These are phyloP conservation scores for Tuber microsphaerosporum DNA, from an alignment of 495 filamentous ascomycete genomes.

Conservation along the genomic window DNA sequence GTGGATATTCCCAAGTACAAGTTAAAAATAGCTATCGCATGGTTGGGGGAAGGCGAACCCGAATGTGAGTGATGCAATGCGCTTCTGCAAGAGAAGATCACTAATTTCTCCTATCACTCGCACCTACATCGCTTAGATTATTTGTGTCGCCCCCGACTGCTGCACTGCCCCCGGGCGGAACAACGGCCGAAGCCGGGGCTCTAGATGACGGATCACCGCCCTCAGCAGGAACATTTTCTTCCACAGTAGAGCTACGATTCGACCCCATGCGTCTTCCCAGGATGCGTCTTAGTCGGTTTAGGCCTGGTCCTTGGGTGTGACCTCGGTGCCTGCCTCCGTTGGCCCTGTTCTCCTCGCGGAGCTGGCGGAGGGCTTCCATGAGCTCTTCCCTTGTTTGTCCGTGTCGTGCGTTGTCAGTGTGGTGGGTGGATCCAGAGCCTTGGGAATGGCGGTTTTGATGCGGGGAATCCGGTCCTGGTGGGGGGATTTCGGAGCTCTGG, in stretches of 20 bases:
- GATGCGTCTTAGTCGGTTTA: constrained; percentile 24
- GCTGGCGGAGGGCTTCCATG: constrained; percentile 36
- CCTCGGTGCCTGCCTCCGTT: constrained; percentile 19
- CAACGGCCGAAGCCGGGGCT: not conserved
- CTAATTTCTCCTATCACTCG: not conserved
- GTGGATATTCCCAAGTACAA: not conserved
- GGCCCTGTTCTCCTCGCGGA: constrained; percentile 26
- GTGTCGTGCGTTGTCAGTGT: constrained; percentile 33
- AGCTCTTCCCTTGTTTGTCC: constrained; percentile 35
- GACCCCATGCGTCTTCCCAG: constrained; percentile 23
- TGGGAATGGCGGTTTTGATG: constrained; percentile 6
- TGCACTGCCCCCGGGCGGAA: not conserved
- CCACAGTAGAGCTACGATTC: constrained; percentile 9
- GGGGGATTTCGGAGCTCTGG: constrained; percentile 25
- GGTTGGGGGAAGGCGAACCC: not conserved
- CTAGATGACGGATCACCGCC: not conserved
- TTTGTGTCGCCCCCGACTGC: not conserved
- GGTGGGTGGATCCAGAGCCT: constrained; percentile 23
- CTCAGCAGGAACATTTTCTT: not conserved
- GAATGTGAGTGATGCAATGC: not conserved
- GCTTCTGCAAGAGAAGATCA: not conserved
- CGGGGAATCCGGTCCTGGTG: constrained; percentile 20
- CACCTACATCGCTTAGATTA: not conserved
- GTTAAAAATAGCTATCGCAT: not conserved
- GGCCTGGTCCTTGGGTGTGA: constrained; percentile 27